Conservation (phyloP, 352 stramenopile genomes). For the Globisporangium nagaii region DNA sequence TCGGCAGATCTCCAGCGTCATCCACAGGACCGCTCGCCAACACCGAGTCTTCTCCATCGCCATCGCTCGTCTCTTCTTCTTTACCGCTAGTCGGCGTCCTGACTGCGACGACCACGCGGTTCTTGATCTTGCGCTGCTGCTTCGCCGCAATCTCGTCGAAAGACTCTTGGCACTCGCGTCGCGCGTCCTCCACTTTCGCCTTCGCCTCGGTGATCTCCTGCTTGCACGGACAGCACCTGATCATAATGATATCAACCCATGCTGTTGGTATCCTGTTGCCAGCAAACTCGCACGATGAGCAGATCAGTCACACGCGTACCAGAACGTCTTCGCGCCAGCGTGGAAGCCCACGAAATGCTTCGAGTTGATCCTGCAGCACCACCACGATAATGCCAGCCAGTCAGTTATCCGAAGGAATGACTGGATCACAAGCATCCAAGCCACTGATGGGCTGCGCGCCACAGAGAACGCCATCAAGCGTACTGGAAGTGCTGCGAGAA, state of each 20-base stretch:
- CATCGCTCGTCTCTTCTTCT: neutral
- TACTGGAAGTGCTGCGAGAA: conserved; percentile 48
- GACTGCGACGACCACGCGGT: neutral
- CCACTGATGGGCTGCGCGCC: neutral
- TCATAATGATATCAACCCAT: neutral
- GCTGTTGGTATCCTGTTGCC: neutral
- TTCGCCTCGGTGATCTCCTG: conserved; percentile 32
- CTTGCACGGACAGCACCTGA: conserved; percentile 36
- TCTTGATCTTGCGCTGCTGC: conserved; percentile 32
- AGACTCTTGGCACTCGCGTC: conserved; percentile 25
- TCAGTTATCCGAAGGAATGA: neutral
- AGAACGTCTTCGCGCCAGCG: conserved; percentile 42
- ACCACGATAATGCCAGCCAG: neutral
- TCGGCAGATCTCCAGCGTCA: neutral
- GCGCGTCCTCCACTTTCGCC: conserved; percentile 33
- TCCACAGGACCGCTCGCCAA: neutral
- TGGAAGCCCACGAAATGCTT: conserved; percentile 65
- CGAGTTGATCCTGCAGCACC: conserved; percentile 19
- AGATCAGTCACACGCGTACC: no score
- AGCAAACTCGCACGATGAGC: no score
- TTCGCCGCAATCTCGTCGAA: conserved; percentile 49
- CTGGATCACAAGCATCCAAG: neutral
- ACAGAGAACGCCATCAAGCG: neutral
- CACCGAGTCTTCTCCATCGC: neutral
- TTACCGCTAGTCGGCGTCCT: neutral